phyloP scores from a whole-genome alignment of 2,329 filamentous ascomycete species.

The Ophiocordyceps camponoti-leonardi region DNA sequence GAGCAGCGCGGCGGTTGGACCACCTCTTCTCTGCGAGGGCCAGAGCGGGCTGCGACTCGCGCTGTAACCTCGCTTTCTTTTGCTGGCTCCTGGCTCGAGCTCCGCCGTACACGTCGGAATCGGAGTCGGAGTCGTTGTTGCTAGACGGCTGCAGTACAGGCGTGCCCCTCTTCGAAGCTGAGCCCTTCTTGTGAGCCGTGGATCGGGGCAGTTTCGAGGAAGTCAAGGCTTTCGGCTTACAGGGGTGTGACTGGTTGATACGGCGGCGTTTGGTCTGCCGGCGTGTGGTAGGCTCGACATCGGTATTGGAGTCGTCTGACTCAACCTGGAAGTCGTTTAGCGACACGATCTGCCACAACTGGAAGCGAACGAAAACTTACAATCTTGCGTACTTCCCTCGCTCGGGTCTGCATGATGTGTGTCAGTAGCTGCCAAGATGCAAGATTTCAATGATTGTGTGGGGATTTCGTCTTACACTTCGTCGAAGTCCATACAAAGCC shows the following conservation, averaged over 20 bases:
- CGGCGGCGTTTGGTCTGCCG: constrained; percentile 55
- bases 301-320: constrained; percentile 53
- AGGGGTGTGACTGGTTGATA: constrained; percentile 43
- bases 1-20: constrained; percentile 71
- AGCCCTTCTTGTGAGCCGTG: background rate
- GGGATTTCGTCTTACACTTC: constrained; percentile 51
- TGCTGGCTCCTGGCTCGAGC: constrained; percentile 49
- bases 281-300: constrained; percentile 37
- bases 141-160: constrained; percentile 33
- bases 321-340: constrained; percentile 20
- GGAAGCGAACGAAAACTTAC: constrained; percentile 20
- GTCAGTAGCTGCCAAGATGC: constrained; percentile 11
- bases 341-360: background rate
- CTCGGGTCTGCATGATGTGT: constrained; percentile 27
- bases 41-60: constrained; percentile 48
- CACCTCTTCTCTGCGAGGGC: constrained; percentile 72
- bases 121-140: constrained; percentile 45
- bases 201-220: background rate
- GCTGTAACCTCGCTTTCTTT: constrained; percentile 63
- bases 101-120: constrained; percentile 65
- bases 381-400: constrained; percentile 38
- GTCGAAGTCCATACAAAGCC: constrained; percentile 80
- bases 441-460: constrained; percentile 7
- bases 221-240: constrained; percentile 24
- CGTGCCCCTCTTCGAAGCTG: constrained; percentile 45